phyloP scores from a whole-genome alignment of 495 filamentous ascomycete genomes.

The Annulohypoxylon stygium region DNA sequence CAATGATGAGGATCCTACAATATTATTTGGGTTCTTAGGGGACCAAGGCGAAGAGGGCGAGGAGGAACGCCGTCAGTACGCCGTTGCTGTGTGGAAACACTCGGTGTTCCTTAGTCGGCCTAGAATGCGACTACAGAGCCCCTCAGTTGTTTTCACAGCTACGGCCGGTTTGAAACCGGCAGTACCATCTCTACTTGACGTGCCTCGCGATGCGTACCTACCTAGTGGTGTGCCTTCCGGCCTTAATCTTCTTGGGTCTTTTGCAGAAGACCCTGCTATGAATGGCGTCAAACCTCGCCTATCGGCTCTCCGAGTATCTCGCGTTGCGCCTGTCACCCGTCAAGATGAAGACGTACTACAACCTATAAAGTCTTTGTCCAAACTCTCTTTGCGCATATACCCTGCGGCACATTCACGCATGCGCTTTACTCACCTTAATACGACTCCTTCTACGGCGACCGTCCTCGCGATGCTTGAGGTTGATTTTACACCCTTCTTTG shows the following conservation, averaged over 20 bases:
- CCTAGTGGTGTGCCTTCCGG: slow-evolving; percentile 80
- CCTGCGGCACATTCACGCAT: slow-evolving; percentile 88
- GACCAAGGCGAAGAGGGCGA: slow-evolving; percentile 56
- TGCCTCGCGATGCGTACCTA: slow-evolving; percentile 77
- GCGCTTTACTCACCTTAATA: slow-evolving; percentile 79
- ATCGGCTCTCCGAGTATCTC: slow-evolving; percentile 81
- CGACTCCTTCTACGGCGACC: slow-evolving; percentile 71
- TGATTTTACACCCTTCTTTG: slow-evolving; percentile 86
- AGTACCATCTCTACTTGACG: slow-evolving; percentile 62
- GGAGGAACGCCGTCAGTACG: slow-evolving; percentile 56
- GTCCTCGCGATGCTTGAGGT: slow-evolving; percentile 87
- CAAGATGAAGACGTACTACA: slow-evolving; percentile 66
- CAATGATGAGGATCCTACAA: slow-evolving; percentile 70
- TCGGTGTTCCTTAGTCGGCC: slow-evolving; percentile 82
- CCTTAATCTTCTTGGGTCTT: slow-evolving; percentile 83
- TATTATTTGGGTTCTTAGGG: slow-evolving; percentile 64
- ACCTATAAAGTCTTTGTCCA: slow-evolving; percentile 74
- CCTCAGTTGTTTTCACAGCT: slow-evolving; percentile 81
- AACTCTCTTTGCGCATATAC: slow-evolving; percentile 76
- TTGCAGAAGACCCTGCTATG: slow-evolving; percentile 76
- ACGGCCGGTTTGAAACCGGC: slow-evolving; percentile 74
- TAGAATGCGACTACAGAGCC: slow-evolving; percentile 80
- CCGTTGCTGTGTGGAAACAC: slow-evolving; percentile 85
- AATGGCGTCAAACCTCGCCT: slow-evolving; percentile 77
- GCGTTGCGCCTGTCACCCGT: slow-evolving; percentile 72